phyloP scores from a whole-genome alignment of 2,329 filamentous ascomycete species.

The Neopestalotiopsis sp. region DNA sequence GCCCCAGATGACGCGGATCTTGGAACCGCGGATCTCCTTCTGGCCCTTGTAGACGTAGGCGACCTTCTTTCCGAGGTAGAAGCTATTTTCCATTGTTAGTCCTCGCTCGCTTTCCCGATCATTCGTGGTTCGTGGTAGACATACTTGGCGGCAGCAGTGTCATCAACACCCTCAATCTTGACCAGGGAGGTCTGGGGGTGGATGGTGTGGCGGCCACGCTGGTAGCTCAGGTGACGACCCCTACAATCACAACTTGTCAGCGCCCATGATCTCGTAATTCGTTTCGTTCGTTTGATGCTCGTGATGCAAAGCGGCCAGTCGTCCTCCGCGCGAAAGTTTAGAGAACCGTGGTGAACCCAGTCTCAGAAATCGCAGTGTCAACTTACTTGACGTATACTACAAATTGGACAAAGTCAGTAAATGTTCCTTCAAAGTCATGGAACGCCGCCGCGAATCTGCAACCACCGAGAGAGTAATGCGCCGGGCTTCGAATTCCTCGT shows the following conservation, averaged over 20 bases:
- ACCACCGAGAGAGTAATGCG: neutral
- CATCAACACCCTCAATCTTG: constrained; percentile 98
- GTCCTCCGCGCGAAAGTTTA: neutral
- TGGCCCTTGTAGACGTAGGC: constrained; percentile 98
- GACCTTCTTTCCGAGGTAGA: constrained; percentile 99
- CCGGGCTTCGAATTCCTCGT: neutral
- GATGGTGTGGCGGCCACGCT: constrained; percentile 91
- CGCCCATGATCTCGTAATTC: constrained; percentile 5
- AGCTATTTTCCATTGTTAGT: constrained; percentile 53
- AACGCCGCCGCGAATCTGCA: neutral
- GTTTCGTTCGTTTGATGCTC: constrained; percentile 9
- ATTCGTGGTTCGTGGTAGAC: constrained; percentile 37
- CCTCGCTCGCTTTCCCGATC: constrained; percentile 6
- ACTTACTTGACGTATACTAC: constrained; percentile 94
- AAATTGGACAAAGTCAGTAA: constrained; percentile 44
- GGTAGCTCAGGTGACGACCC: constrained; percentile 98
- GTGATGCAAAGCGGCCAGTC: neutral
- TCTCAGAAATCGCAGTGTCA: constrained; percentile 6
- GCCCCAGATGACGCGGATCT: constrained; percentile 99
- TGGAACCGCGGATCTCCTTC: constrained; percentile 94
- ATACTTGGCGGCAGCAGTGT: constrained; percentile 86
- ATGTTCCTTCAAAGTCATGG: constrained; percentile 7
- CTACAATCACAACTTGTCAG: constrained; percentile 51
- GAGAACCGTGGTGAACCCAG: neutral
- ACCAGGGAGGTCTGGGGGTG: constrained; percentile 92